Evolutionary conservation across 345 rosid species (phyloP), one percentile per base, ranked within the genome.

Genomic region (Citrus hindsii): DNA sequence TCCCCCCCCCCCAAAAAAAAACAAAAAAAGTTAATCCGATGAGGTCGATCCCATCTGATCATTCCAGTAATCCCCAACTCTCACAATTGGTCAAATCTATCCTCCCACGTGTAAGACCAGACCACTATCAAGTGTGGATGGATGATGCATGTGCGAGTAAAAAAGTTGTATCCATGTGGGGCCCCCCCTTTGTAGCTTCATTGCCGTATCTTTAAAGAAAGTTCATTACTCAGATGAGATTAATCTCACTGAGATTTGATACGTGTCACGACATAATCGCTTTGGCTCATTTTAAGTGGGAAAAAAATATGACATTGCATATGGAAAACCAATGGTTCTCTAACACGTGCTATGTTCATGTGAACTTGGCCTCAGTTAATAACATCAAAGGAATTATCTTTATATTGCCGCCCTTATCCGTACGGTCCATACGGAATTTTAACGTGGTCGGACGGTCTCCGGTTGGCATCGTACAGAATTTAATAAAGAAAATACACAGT

Each of bases 391-490:
- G 1, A 56, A 48, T 59, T 58, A 40, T 76, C 28, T 78, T 65
- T 79, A 75, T 37, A 32, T 32, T 4, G 87, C 87, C 84, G 85
- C 80, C 86, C 85, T 78, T 86, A 78, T 84, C 85, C 75, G 91
- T 91, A 89, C 91, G 87, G 86, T 18, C 76, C 51, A 83, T 86
- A 88, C 89, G 92, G 89, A 82, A 69, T 40, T 66, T 27, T 30
- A 35, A 79, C 79, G 79, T 13, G 21, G 7, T 76, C 10, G 77
- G 69, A n/a, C 90, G 56, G 91, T 86, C 27, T 74, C 88, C 86
- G 79, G 91, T 89, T 71, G 80, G 76, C 66, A 55, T 67, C 64
- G 46, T 35, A 30, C 35, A 40, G 42, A n/a, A 10, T 13, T 46
- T 0, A 10, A 46, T 3, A 22, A 1, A 14, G 30, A 4, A 1